phyloP scores from a whole-genome alignment of 768 basidiomycete genomes.

The Termitomyces sp. region DNA sequence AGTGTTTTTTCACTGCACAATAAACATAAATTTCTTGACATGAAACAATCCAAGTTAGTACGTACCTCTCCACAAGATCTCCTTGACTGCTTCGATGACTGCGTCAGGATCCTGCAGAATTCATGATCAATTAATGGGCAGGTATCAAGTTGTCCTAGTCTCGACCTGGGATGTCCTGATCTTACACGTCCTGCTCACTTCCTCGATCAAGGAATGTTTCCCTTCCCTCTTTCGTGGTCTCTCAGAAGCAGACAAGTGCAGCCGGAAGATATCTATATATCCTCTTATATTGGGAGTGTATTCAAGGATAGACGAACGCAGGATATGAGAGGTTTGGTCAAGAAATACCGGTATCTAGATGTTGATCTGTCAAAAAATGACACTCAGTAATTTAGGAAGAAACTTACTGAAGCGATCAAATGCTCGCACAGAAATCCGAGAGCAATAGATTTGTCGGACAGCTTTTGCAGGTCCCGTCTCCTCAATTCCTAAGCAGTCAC shows the following conservation, averaged over 20 bases:
- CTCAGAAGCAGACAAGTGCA: slow-evolving; percentile 8
- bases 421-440: slow-evolving; percentile 26
- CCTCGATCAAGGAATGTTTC: slow-evolving; percentile 4
- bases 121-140: not conserved
- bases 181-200: slow-evolving; percentile 6
- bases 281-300: slow-evolving; percentile 20
- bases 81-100: slow-evolving; percentile 3
- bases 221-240: not conserved
- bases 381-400: not conserved
- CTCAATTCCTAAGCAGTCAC: slow-evolving; percentile 13
- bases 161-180: slow-evolving; percentile 6
- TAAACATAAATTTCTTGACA: not conserved
- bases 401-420: slow-evolving; percentile 22
- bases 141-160: not conserved
- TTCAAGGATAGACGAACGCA: slow-evolving; percentile 18
- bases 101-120: slow-evolving; percentile 1
- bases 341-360: slow-evolving; percentile 24
- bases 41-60: not conserved
- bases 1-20: slow-evolving; percentile 4
- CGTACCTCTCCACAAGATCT: slow-evolving; percentile 8
- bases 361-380: not conserved
- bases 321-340: slow-evolving; percentile 18
- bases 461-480: slow-evolving; percentile 16
- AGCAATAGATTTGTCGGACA: slow-evolving; percentile 21
- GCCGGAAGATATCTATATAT: slow-evolving; percentile 23